These are phyloP conservation scores for Fagopyrum tataricum DNA, from an alignment of 148 eudicot genomes.

Conservation along the genomic window DNA sequence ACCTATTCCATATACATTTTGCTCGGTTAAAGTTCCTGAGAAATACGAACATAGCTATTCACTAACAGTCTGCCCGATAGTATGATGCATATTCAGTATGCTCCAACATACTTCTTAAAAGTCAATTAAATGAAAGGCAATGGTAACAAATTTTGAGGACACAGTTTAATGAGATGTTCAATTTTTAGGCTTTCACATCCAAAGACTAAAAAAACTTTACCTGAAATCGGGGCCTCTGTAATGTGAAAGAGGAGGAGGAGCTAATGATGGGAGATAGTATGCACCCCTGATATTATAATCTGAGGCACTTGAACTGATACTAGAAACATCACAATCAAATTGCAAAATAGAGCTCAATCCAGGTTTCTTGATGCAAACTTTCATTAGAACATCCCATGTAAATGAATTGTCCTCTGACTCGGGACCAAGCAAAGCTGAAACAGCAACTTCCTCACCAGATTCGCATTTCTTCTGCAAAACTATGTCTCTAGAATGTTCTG, in stretches of 20 bases:
- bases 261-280: constrained; percentile 39
- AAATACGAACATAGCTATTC: too few species aligned
- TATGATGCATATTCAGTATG: background rate
- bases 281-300: constrained; percentile 39
- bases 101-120: background rate
- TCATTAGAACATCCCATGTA: constrained; percentile 51
- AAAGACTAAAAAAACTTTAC: constrained; percentile 20
- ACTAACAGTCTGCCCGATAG: background rate
- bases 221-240: constrained; percentile 65
- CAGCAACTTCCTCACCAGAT: constrained; percentile 75
- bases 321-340: constrained; percentile 51
- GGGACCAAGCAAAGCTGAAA: constrained; percentile 68
- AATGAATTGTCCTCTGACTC: constrained; percentile 20
- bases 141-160: background rate
- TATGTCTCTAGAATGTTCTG: constrained; percentile 53
- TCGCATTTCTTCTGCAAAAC: constrained; percentile 58
- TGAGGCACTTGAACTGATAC: constrained; percentile 22
- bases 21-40: too few species aligned
- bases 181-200: background rate
- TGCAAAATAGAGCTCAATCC: constrained; percentile 67
- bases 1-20: too few species aligned
- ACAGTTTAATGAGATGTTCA: background rate
- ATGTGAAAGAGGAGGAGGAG: constrained; percentile 27
- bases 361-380: constrained; percentile 77
- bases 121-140: background rate